Conservation (phyloP, 495 filamentous ascomycete genomes). For the Penicillium verhagenii region DNA sequence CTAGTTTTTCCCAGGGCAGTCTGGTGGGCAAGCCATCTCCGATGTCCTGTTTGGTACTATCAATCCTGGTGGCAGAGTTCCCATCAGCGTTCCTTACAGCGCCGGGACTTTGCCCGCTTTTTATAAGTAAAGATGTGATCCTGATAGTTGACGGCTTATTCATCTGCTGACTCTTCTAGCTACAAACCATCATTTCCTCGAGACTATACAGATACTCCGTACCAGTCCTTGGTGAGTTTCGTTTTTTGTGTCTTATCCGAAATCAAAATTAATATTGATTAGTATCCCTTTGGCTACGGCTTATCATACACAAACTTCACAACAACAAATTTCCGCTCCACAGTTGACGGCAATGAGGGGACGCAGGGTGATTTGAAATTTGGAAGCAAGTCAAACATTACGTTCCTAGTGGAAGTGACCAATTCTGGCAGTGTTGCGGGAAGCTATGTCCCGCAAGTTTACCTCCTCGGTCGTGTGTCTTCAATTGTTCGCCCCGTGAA, state of each 20-base stretch:
- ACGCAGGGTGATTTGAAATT: slow-evolving; percentile 12
- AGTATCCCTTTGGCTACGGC: slow-evolving; percentile 20
- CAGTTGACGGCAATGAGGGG: neutral
- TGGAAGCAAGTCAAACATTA: slow-evolving; percentile 23
- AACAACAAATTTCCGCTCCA: neutral
- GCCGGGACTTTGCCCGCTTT: slow-evolving; percentile 8
- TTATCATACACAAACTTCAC: slow-evolving; percentile 9
- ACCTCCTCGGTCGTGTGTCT: slow-evolving; percentile 34
- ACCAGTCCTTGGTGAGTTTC: neutral
- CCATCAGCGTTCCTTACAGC: slow-evolving; percentile 10
- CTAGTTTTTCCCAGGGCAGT: slow-evolving; percentile 13
- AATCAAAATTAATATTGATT: neutral
- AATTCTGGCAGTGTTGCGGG: slow-evolving; percentile 33
- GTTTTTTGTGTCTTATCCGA: too few species aligned
- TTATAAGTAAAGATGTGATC: slow-evolving; percentile 3
- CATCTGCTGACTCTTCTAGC: neutral
- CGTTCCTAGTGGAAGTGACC: slow-evolving; percentile 29
- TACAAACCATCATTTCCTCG: slow-evolving; percentile 9
- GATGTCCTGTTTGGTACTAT: slow-evolving; percentile 5
- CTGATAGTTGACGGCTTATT: neutral
- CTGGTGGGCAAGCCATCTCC: slow-evolving; percentile 9
- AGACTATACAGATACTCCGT: slow-evolving; percentile 6
- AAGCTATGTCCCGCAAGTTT: slow-evolving; percentile 40
- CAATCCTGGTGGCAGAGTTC: slow-evolving; percentile 10
- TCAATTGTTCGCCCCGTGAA: slow-evolving; percentile 39